Evolutionary conservation across 768 basidiomycete species (phyloP), one percentile per base, ranked within the genome.

Genomic region (Lentinus brumalis): DNA sequence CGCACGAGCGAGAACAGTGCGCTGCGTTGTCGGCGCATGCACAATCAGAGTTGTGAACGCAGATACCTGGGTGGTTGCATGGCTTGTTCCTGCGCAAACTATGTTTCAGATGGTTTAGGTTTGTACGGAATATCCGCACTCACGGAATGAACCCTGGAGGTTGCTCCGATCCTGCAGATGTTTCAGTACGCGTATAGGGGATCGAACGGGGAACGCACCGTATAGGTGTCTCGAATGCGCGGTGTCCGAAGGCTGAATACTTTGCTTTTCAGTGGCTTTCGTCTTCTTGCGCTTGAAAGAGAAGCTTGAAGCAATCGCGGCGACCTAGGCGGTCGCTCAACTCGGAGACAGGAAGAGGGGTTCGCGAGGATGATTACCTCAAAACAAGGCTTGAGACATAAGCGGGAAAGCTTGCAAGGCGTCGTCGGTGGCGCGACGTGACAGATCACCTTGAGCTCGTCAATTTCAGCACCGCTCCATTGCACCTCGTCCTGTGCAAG

Each of bases 41-140:
- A 58, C 88, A 90, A 0, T 73, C 51, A 0, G 72, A 67, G 11
- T 69, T 69, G 12, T 68, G 66, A 53, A 71, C 72, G 65, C 89
- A 91, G 5, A 81, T 79, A 0, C 88, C 89, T 12, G 66, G 42
- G 69, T 91, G 87, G 15, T 72, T 67, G 67, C 88, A 89, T 26
- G 84, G 85, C 10, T 72, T 64, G 26, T 78, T 77, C 2, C 82
- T 85, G 40, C 26, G n/a, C 14, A 15, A 31, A 9, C 41, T 49
- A 26, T 26, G 21, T 26, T 18, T 3, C 2, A 14, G 16, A 5
- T 2, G 6, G n/a, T n/a, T 1, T 1, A 12, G 31, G 32, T 3
- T 21, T 12, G 30, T 8, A 31, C 16, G 14, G n/a, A 30, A 42
- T 40, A 12, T 50, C 9, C 12, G 38, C 53, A 60, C 26, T 54